Evolutionary conservation across 2,329 filamentous ascomycete species (phyloP), one percentile per base, ranked within the genome.

Genomic region (Calonectria pteridis): DNA sequence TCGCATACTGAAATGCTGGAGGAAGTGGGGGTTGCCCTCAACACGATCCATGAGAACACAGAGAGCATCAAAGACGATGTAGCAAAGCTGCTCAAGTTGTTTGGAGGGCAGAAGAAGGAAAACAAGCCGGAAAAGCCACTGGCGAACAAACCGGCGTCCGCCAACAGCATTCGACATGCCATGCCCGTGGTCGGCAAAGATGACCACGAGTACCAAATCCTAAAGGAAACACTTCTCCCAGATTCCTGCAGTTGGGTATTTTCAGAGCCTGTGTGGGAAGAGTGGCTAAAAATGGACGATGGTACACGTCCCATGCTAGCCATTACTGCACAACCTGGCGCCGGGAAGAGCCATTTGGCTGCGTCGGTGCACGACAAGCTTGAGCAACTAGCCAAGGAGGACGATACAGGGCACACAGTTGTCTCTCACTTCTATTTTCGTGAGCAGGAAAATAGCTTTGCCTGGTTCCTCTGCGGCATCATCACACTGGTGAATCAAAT

Each of bases 371-470:
- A 79, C n/a, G 78, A 81, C 43, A 77, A 67, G 11, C 64, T 83
- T 2, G 55, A 68, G 0, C 50, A 74, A 0, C 49, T 72, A 13
- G 77, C 74, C 0, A 31, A 55, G 0, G 75, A 76, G 0, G 78
- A 82, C 20, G 29, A 77, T 3, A 43, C 69, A 0, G 68, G 73
- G 0, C 72, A 71, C 31, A 78, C 78, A 0, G 80, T 79, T 23
- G 78, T 81, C 1, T 75, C 81, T 0, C 82, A 85, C 50, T 86
- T 84, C 67, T 85, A 84, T 63, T 85, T 85, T 68, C 82, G 83
- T 1, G 83, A 85, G 50, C 83, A 84, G 20, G 73, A 80, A 6
- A 67, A 77, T 4, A 79, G 78, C 33, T 67, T 81, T 6, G 77
- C 75, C 0, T 73, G 71, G 0, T 75, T 83, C 1, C 16, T 79